A percentile compares a stretch with the other conserved stretches of the same genome.
Evolutionary conservation across 23 red algal species (phyloP).

Genomic region (Gracilaria caudata): DNA sequence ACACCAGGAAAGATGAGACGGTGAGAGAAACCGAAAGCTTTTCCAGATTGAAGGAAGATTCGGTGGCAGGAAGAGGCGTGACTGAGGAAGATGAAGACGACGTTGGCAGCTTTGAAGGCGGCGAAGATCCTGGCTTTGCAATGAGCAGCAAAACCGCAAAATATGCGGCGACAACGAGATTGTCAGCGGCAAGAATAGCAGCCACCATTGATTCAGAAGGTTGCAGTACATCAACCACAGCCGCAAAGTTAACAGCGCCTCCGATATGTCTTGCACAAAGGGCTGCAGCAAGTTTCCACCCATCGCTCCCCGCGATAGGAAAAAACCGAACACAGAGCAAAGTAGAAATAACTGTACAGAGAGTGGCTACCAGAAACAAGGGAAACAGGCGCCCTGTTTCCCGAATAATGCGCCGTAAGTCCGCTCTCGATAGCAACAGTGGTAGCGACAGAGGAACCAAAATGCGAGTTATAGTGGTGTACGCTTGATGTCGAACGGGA

Average conservation of each 20-base stretch:
- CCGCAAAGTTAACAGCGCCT: slow-evolving; percentile 88
- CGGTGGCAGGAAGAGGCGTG: not conserved
- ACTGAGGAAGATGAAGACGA: not conserved
- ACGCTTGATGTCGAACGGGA: slow-evolving; percentile 57
- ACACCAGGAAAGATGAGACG: not conserved
- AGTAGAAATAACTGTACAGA: slow-evolving; percentile 70
- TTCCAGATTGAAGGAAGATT: slow-evolving; percentile 17
- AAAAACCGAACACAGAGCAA: slow-evolving; percentile 52
- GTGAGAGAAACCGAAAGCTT: slow-evolving; percentile 14
- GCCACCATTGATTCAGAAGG: slow-evolving; percentile 42
- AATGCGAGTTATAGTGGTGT: slow-evolving; percentile 37
- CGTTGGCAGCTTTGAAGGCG: not conserved
- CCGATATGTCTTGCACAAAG: slow-evolving; percentile 89
- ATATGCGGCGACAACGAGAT: slow-evolving; percentile 80
- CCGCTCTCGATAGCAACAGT: slow-evolving; percentile 76
- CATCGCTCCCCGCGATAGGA: slow-evolving; percentile 52
- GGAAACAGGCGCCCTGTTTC: slow-evolving; percentile 66
- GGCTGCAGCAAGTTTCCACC: slow-evolving; percentile 81
- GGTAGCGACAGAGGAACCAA: slow-evolving; percentile 84
- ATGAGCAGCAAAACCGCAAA: slow-evolving; percentile 76
- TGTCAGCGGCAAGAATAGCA: slow-evolving; percentile 81
- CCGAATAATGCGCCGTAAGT: slow-evolving; percentile 68
- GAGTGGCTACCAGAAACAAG: slow-evolving; percentile 59
- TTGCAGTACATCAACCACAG: slow-evolving; percentile 68
- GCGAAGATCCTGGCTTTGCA: not conserved